Percentiles rank a stretch among this genome's conserved stretches.
Conservation (phyloP, 1,284 basidiomycete species). For the Sporisorium exsertum region DNA sequence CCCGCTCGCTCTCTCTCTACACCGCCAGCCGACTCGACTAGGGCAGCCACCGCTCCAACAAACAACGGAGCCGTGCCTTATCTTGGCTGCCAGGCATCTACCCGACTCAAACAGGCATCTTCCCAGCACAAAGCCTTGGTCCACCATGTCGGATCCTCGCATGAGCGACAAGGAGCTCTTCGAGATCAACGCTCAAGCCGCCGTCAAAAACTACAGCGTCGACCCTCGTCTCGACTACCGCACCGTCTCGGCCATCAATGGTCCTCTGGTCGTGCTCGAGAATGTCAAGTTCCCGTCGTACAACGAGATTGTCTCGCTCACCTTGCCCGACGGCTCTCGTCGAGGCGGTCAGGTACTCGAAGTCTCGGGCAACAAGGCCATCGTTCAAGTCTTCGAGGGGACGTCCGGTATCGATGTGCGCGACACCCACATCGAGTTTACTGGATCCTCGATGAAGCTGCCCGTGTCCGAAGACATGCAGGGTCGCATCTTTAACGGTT, state of each 20-base stretch:
- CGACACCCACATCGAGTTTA: constrained; percentile 97
- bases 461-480: constrained; percentile 99
- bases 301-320: constrained; percentile 98
- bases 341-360: constrained; percentile 98
- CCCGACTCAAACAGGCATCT: background rate
- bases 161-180: constrained; percentile 79
- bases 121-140: background rate
- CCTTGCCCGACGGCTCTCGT: constrained; percentile 92
- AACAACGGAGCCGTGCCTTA: no score
- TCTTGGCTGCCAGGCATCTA: background rate
- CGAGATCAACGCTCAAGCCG: constrained; percentile 85
- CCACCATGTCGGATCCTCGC: constrained; percentile 67
- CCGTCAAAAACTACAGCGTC: constrained; percentile 73
- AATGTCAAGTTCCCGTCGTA: constrained; percentile 99
- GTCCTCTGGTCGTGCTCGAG: constrained; percentile 90
- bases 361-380: constrained; percentile 97
- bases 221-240: constrained; percentile 94
- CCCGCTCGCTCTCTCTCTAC: background rate
- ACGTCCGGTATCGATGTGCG: constrained; percentile 98
- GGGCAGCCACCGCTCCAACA: background rate
- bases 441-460: constrained; percentile 97
- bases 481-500: constrained; percentile 99
- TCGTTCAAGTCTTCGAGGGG: constrained; percentile 98
- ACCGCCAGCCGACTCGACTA: background rate
- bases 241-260: constrained; percentile 95